Conservation (phyloP, 139 green algal genomes). For the Edaphochlamys debaryana region DNA sequence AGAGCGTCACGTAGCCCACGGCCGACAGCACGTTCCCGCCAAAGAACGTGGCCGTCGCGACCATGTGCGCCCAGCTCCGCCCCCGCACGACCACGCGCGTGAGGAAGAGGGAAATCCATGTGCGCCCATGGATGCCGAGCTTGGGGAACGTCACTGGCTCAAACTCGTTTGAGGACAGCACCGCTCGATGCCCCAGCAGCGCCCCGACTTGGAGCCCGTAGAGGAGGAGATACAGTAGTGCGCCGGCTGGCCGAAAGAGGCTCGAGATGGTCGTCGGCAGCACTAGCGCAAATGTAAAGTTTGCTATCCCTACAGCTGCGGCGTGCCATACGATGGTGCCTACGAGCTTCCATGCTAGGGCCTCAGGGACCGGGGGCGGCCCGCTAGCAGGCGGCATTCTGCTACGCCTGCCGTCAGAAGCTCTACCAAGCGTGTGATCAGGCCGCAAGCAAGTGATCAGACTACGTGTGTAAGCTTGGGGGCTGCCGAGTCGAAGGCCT, state of each 20-base stretch:
- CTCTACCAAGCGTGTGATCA: too few relatives aligned
- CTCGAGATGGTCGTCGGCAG: not conserved
- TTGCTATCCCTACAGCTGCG: not conserved
- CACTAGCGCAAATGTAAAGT: constrained; percentile 1
- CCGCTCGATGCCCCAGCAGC: constrained; percentile 23
- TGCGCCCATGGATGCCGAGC: constrained; percentile 32
- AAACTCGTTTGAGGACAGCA: constrained; percentile 36
- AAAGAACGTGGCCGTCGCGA: constrained; percentile 6
- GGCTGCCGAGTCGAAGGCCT: too few relatives aligned
- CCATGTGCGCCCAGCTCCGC: not conserved
- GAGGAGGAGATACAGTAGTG: constrained; percentile 2
- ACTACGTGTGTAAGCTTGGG: too few relatives aligned
- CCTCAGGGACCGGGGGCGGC: too few relatives aligned
- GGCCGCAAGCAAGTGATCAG: too few relatives aligned
- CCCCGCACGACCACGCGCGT: constrained; percentile 29
- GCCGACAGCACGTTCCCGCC: constrained; percentile 5
- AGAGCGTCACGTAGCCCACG: constrained; percentile 2
- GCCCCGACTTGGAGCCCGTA: constrained; percentile 29
- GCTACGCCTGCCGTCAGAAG: too few relatives aligned
- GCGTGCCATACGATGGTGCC: constrained; percentile 14
- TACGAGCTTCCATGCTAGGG: constrained; percentile 11
- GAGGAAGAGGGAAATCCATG: constrained; percentile 36
- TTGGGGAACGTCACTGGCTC: constrained; percentile 17
- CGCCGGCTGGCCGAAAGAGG: not conserved
- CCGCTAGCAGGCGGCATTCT: too few relatives aligned